These are phyloP conservation scores for Aspergillus incahuasiensis DNA, from an alignment of 495 filamentous ascomycete genomes.

Conservation along the genomic window DNA sequence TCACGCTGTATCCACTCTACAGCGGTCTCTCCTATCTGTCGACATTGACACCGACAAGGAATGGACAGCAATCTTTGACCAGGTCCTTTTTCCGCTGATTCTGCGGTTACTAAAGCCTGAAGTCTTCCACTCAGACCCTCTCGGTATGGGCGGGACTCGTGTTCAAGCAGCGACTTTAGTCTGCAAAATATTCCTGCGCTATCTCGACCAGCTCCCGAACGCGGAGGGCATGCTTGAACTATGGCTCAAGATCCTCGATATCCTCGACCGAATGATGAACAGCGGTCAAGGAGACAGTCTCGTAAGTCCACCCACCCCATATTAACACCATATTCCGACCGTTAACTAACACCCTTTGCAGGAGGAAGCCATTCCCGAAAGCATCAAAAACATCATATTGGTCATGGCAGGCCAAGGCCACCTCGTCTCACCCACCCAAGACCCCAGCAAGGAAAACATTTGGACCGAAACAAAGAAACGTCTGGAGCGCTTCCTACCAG, in stretches of 20 bases:
- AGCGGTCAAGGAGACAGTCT: conserved; percentile 88
- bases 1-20: conserved; percentile 80
- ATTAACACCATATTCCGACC: not conserved
- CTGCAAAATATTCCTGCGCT: conserved; percentile 94
- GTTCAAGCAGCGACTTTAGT: conserved; percentile 87
- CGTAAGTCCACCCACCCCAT: conserved; percentile 34
- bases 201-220: conserved; percentile 76
- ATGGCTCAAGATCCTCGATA: conserved; percentile 88
- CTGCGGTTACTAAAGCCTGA: conserved; percentile 87
- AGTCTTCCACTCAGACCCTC: conserved; percentile 84
- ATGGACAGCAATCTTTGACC: conserved; percentile 92
- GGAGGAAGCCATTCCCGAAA: conserved; percentile 95
- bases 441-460: conserved; percentile 43
- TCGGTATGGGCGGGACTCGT: conserved; percentile 92
- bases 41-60: conserved; percentile 79
- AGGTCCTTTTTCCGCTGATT: conserved; percentile 94
- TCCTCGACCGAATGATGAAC: conserved; percentile 95
- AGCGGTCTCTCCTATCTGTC: conserved; percentile 76
- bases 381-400: conserved; percentile 90
- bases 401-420: conserved; percentile 92
- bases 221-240: conserved; percentile 91
- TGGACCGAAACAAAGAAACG: conserved; percentile 75
- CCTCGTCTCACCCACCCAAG: conserved; percentile 60
- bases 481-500: conserved; percentile 84
- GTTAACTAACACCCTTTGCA: conserved; percentile 25